phyloP scores from a whole-genome alignment of 805 yeast genomes.

The Diddensiella transvaalensis region DNA sequence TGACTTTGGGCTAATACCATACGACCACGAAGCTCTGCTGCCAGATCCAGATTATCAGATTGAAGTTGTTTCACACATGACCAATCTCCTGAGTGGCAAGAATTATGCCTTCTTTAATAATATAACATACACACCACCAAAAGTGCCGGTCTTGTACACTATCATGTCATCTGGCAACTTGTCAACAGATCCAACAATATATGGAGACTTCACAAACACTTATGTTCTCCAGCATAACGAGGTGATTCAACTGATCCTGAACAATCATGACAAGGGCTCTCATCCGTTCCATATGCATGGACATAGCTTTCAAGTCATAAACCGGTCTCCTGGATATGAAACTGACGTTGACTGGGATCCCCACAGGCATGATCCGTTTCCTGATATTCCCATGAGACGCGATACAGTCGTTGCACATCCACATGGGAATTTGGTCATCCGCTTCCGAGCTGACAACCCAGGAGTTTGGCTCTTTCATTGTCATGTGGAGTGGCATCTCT shows the following conservation, averaged over 20 bases:
- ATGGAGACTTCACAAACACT: conserved; percentile 77
- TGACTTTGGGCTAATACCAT: conserved; percentile 72
- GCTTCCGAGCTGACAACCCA: conserved; percentile 91
- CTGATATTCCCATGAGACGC: conserved; percentile 76
- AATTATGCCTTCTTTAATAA: conserved; percentile 91
- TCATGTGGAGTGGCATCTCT: conserved; percentile 97
- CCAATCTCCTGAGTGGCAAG: conserved; percentile 75
- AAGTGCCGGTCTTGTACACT: conserved; percentile 77
- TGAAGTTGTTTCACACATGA: conserved; percentile 72
- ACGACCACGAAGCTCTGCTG: conserved; percentile 46
- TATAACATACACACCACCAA: conserved; percentile 69
- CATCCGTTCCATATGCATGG: conserved; percentile 99
- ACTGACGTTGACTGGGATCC: conserved; percentile 51
- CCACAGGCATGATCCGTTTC: conserved; percentile 34
- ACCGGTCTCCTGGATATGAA: conserved; percentile 52
- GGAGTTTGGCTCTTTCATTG: conserved; percentile 99
- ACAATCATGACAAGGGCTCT: conserved; percentile 83
- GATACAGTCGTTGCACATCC: conserved; percentile 54
- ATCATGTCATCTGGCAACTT: conserved; percentile 54
- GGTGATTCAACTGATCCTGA: conserved; percentile 73
- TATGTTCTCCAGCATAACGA: conserved; percentile 63
- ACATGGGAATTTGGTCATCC: conserved; percentile 44
- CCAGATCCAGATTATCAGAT: conserved; percentile 65
- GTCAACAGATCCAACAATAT: conserved; percentile 56
- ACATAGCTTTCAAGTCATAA: conserved; percentile 76